phyloP scores from a whole-genome alignment of 805 yeast species.

The Spathaspora boniae region DNA sequence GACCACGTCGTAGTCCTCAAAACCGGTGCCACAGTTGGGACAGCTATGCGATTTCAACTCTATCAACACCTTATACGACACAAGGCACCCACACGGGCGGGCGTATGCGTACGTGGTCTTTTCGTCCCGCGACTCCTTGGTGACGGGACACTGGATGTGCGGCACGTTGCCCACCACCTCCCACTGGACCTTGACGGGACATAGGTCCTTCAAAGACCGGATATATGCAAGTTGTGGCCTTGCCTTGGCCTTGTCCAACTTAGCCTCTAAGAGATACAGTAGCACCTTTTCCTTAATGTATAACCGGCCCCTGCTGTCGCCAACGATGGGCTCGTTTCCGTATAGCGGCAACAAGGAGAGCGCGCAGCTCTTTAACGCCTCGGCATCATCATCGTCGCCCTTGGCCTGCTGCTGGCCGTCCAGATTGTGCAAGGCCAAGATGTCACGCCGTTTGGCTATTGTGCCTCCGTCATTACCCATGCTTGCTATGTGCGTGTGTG shows the following conservation, averaged over 20 bases:
- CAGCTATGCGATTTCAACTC: conserved; percentile 21
- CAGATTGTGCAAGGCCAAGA: conserved; percentile 25
- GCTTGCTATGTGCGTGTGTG: background rate
- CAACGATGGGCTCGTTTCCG: conserved; percentile 48
- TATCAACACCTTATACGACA: conserved; percentile 22
- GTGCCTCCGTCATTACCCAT: conserved; percentile 71
- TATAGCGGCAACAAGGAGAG: conserved; percentile 39
- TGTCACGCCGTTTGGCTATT: conserved; percentile 56
- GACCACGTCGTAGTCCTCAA: conserved; percentile 29
- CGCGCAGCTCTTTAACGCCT: conserved; percentile 48
- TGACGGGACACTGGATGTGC: conserved; percentile 30
- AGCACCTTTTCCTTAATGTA: conserved; percentile 63
- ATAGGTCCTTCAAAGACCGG: conserved; percentile 21
- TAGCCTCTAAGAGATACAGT: conserved; percentile 47
- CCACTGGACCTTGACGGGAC: conserved; percentile 23
- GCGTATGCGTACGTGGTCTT: conserved; percentile 23
- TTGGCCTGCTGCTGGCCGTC: background rate
- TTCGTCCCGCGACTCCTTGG: conserved; percentile 16
- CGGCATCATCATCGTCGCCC: conserved; percentile 15
- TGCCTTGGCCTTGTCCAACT: conserved; percentile 19
- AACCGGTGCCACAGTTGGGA: conserved; percentile 27
- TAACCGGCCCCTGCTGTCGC: conserved; percentile 66
- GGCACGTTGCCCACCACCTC: conserved; percentile 7
- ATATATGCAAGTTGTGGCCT: conserved; percentile 18
- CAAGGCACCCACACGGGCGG: conserved; percentile 39